Percentiles rank a stretch among this genome's conserved stretches.
Conservation (phyloP, 148 eudicot genomes). For the Euryodendron excelsum region DNA sequence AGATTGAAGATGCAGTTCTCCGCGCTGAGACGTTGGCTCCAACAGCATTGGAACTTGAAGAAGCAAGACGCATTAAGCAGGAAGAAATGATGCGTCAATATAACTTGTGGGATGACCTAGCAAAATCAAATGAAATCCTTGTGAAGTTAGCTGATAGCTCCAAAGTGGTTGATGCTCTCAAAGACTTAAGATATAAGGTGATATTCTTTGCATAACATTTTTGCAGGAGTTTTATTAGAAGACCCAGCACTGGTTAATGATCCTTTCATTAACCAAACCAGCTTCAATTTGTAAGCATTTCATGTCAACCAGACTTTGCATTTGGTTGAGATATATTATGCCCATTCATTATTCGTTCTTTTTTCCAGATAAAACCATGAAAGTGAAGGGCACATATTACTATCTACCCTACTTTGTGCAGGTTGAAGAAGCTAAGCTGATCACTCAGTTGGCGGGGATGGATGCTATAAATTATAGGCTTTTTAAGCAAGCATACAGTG, state of each 20-base stretch:
- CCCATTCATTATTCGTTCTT: background rate
- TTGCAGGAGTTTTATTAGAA: background rate
- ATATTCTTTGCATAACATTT: background rate
- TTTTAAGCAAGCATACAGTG: constrained; percentile 69
- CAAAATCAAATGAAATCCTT: constrained; percentile 64
- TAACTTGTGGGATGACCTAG: constrained; percentile 75
- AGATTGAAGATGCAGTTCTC: constrained; percentile 71
- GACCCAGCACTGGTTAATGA: background rate
- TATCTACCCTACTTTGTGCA: constrained; percentile 29
- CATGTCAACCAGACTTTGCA: background rate
- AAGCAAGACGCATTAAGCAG: constrained; percentile 49
- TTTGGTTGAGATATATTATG: background rate
- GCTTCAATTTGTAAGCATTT: background rate
- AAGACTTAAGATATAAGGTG: constrained; percentile 75
- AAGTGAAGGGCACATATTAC: background rate
- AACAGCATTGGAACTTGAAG: constrained; percentile 69
- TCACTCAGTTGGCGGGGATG: constrained; percentile 69
- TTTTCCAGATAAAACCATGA: background rate
- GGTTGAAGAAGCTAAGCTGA: constrained; percentile 90
- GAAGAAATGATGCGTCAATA: constrained; percentile 57
- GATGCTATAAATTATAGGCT: constrained; percentile 67
- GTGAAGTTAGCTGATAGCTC: constrained; percentile 67
- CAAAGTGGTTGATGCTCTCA: constrained; percentile 71
- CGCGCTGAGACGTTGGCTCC: constrained; percentile 75
- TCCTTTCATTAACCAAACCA: background rate